phyloP scores from a whole-genome alignment of 768 basidiomycete species.

The Tylopilus subfusipes region DNA sequence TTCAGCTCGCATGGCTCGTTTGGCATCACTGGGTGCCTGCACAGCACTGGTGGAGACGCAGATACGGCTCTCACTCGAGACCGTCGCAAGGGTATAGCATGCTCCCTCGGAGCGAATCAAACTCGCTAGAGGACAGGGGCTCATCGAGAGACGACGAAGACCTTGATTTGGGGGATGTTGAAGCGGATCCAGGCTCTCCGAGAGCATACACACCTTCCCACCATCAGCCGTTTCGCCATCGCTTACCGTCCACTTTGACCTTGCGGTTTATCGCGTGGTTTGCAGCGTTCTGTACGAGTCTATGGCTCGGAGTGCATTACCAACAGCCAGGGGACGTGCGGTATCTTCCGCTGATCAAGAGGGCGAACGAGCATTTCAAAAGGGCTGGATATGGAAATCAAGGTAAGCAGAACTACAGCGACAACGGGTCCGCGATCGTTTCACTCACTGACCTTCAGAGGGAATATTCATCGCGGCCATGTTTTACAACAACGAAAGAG shows the following conservation, averaged over 20 bases:
- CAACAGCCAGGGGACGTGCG: constrained; percentile 8
- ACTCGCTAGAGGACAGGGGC: constrained; percentile 1
- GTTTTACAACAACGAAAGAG: constrained; percentile 37
- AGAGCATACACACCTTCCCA: not conserved
- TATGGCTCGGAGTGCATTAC: constrained; percentile 7
- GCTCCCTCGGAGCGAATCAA: constrained; percentile 7
- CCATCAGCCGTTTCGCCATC: not conserved
- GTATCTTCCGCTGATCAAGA: constrained; percentile 13
- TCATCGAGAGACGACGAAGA: not conserved
- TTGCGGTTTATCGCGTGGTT: constrained; percentile 7
- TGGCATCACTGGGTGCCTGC: not conserved
- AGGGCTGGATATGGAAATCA: constrained; percentile 15
- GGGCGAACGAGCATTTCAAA: constrained; percentile 8
- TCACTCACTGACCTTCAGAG: constrained; percentile 1
- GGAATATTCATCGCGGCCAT: constrained; percentile 29
- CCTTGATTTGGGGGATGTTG: not conserved
- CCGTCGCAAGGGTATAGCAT: constrained; percentile 6
- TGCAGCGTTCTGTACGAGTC: not conserved
- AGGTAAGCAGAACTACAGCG: constrained; percentile 1
- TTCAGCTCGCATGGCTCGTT: constrained; percentile 10
- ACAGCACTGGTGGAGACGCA: not conserved
- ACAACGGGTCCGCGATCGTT: not conserved
- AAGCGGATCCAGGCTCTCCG: not conserved
- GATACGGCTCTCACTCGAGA: not conserved
- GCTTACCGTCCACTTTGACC: not conserved